These are phyloP conservation scores for Macadamia tetraphylla DNA, from an alignment of 164 flowering plant species.

Conservation along the genomic window DNA sequence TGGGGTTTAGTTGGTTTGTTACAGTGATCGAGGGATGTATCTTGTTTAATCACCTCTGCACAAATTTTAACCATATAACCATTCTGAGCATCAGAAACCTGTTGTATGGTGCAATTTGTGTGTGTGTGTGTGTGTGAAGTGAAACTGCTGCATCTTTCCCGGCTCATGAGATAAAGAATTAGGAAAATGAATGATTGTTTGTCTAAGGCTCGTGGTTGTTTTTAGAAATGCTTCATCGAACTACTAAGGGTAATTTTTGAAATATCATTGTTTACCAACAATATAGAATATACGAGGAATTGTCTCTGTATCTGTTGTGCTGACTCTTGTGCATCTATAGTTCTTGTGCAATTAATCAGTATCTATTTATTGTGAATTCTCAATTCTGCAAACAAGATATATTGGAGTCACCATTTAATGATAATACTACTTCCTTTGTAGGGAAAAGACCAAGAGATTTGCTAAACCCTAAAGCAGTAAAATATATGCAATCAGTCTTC, in stretches of 20 bases:
- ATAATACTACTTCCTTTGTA: slow-evolving; percentile 18
- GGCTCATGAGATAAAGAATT: too few relatives aligned
- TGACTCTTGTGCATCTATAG: background rate
- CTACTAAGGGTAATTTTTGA: background rate
- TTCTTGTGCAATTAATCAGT: background rate
- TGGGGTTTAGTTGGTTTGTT: too few relatives aligned
- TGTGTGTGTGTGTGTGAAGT: background rate
- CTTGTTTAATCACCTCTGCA: too few relatives aligned
- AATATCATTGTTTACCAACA: background rate
- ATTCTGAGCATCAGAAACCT: background rate
- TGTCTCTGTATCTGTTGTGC: background rate
- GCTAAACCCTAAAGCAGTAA: slow-evolving; percentile 86
- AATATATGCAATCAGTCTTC: slow-evolving; percentile 83
- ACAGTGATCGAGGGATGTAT: too few relatives aligned
- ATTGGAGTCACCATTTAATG: background rate
- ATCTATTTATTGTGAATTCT: background rate
- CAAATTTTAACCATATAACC: too few relatives aligned
- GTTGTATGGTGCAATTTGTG: background rate
- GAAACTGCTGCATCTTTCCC: too few relatives aligned
- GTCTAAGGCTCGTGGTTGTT: too few relatives aligned
- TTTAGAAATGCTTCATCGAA: too few relatives aligned
- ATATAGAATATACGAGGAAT: background rate
- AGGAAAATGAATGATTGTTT: too few relatives aligned
- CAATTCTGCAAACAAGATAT: background rate
- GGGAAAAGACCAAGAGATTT: slow-evolving; percentile 98